Base-by-base conservation (phyloP, 805 yeast genomes). In the Ogataea ganodermae region DNA sequence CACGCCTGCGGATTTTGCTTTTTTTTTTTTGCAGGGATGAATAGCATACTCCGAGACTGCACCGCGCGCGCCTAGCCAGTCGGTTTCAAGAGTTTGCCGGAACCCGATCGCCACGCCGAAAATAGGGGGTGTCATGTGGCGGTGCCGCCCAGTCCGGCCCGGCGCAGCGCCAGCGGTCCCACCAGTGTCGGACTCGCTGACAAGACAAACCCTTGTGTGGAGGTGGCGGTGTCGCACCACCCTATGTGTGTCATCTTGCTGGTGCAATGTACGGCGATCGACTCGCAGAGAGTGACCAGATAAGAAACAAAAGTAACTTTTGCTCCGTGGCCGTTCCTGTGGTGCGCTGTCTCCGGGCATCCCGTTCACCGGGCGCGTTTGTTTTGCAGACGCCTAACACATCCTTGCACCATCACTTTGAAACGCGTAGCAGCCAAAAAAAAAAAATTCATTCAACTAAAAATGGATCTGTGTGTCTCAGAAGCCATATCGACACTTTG, bases 151-250 rank as follows among this genome's bases (percentile, higher is more conserved):
- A 3, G 18, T 5, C 33, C 33, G 33, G 33, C 8, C 33, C 33
- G 33, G n/a, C n/a, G n/a, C n/a, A 30, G 4, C 9, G n/a, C 33
- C 17, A 4, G 33, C n/a, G 10, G 31, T 9, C 31, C 14, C n/a
- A 14, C 10, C 31, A 27, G 31, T 14, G n/a, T 7, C 7, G 13
- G 3, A 6, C 24, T 31, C n/a, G n/a, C n/a, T n/a, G n/a, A n/a
- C 36, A 4, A 17, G 10, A 17, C 21, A 7, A 6, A 7, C 36
- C 36, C 23, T 20, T 17, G 8, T 35, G 28, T 35, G 28, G 39
- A 35, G 39, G 39, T 35, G 42, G 33, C 33, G 33, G 33, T 28
- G 42, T 12, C 10, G 6, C 30, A n/a, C 16, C 31, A 30, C 33
- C 33, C 17, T 8, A 8, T 22, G 8, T n/a, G 18, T 30, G 33